Percentiles rank a stretch among this genome's conserved stretches.
Evolutionary conservation across 2,329 filamentous ascomycete species (phyloP).

Genomic region (Calonectria hongkongensis): DNA sequence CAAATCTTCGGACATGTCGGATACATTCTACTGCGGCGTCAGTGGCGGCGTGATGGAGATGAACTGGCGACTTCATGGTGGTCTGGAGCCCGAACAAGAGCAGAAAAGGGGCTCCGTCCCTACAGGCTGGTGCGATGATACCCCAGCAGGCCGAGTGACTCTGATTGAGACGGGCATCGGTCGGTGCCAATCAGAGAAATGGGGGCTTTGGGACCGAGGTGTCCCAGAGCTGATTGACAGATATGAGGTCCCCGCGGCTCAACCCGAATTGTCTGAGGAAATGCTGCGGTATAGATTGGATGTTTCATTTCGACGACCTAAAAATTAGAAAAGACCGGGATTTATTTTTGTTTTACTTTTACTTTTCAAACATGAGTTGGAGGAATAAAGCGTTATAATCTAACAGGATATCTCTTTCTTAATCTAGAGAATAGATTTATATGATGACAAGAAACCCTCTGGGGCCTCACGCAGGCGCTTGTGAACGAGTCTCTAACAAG

Average conservation of each 20-base stretch:
- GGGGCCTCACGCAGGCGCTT: constrained; percentile 24
- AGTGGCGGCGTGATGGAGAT: constrained; percentile 69
- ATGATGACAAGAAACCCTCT: constrained; percentile 24
- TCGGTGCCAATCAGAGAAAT: constrained; percentile 49
- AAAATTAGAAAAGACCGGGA: constrained; percentile 36
- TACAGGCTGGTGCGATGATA: constrained; percentile 52
- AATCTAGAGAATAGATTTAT: constrained; percentile 32
- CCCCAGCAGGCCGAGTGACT: constrained; percentile 46
- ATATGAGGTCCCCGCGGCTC: constrained; percentile 35
- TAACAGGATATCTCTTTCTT: constrained; percentile 25
- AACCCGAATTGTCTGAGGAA: constrained; percentile 32
- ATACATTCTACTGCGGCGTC: constrained; percentile 70
- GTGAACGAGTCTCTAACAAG: constrained; percentile 34
- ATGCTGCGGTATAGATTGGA: constrained; percentile 48
- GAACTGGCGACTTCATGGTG: constrained; percentile 54
- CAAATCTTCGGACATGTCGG: constrained; percentile 67
- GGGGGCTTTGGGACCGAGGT: constrained; percentile 45
- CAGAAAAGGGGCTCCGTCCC: constrained; percentile 45
- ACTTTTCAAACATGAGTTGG: not conserved
- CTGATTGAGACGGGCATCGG: constrained; percentile 59
- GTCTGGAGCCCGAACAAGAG: constrained; percentile 30
- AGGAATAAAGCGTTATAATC: constrained; percentile 6
- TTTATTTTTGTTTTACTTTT: not conserved
- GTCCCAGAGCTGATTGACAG: constrained; percentile 53
- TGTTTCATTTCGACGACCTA: constrained; percentile 46